These are phyloP conservation scores for Pistacia atlantica DNA, from an alignment of 345 rosid genomes.

Conservation along the genomic window DNA sequence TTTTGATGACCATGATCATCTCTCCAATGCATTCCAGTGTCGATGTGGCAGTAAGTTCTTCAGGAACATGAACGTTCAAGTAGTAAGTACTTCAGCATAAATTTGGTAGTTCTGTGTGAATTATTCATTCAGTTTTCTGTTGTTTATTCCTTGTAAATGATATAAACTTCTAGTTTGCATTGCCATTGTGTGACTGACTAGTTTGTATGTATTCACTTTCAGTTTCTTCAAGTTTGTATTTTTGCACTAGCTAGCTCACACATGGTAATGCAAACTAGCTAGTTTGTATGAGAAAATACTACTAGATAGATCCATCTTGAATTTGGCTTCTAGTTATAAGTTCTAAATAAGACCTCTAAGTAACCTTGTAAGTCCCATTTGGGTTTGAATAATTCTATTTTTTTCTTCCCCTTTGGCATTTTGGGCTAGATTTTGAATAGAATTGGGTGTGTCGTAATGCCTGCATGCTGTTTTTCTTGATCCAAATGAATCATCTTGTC, in stretches of 20 bases:
- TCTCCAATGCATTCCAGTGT: constrained; percentile 60
- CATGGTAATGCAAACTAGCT: not conserved
- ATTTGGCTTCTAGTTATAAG: not conserved
- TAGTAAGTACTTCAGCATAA: constrained; percentile 45
- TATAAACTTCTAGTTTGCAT: not conserved
- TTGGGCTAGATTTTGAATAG: not conserved
- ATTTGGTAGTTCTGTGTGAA: not conserved
- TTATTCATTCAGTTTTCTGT: not conserved
- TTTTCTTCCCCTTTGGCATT: not conserved
- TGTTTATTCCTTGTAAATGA: not conserved
- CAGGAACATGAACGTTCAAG: constrained; percentile 48
- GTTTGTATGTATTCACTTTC: not conserved
- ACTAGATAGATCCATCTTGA: not conserved
- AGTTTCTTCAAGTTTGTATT: not conserved
- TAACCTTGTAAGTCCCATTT: not conserved
- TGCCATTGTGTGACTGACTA: not conserved
- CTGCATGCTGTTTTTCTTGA: not conserved
- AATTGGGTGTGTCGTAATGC: not conserved
- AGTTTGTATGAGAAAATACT: not conserved
- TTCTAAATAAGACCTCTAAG: not conserved
- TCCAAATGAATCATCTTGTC: no score
- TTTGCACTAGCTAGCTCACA: no score
- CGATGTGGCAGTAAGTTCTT: constrained; percentile 79
- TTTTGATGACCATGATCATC: constrained; percentile 69
- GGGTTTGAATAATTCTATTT: no score